Percentiles rank a stretch among this genome's conserved stretches.
These are phyloP conservation scores for Pseudovirgaria hyperparasitica DNA, from an alignment of 2,329 filamentous ascomycete species.

Conservation along the genomic window DNA sequence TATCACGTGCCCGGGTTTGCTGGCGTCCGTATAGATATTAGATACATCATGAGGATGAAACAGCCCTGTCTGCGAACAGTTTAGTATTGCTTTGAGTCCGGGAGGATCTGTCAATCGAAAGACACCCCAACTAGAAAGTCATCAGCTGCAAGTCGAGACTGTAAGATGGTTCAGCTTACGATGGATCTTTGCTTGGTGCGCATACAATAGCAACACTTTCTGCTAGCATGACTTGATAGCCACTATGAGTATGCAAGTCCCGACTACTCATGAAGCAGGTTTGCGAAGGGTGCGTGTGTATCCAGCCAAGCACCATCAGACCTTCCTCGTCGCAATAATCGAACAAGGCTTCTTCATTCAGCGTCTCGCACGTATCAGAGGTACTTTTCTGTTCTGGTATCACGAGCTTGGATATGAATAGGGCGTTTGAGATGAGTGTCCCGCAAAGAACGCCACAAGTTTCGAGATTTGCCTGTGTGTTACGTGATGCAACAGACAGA, in stretches of 20 bases:
- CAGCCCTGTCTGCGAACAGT: slow-evolving; percentile 62
- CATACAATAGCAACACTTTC: slow-evolving; percentile 97
- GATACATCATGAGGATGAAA: slow-evolving; percentile 68
- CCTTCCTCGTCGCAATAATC: slow-evolving; percentile 81
- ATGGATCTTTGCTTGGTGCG: slow-evolving; percentile 66
- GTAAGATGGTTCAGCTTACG: slow-evolving; percentile 40
- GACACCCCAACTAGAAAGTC: slow-evolving; percentile 58
- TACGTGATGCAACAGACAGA: slow-evolving; percentile 57
- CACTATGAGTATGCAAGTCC: slow-evolving; percentile 85
- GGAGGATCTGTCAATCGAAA: slow-evolving; percentile 91
- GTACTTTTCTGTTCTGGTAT: slow-evolving; percentile 87
- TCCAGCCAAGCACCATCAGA: slow-evolving; percentile 84
- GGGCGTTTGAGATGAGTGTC: slow-evolving; percentile 78
- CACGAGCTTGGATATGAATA: slow-evolving; percentile 79
- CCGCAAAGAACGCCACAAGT: slow-evolving; percentile 93
- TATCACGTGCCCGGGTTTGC: slow-evolving; percentile 45
- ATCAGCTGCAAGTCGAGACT: slow-evolving; percentile 2
- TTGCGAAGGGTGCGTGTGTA: slow-evolving; percentile 93
- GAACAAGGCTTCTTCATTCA: slow-evolving; percentile 73
- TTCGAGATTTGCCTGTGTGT: slow-evolving; percentile 74
- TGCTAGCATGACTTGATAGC: slow-evolving; percentile 91
- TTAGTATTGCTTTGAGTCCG: slow-evolving; percentile 70
- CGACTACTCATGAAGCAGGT: slow-evolving; percentile 96
- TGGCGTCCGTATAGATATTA: slow-evolving; percentile 66
- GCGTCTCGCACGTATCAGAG: slow-evolving; percentile 86